These are phyloP conservation scores for Aspergillus hancockii DNA, from an alignment of 495 filamentous ascomycete species.

Conservation along the genomic window DNA sequence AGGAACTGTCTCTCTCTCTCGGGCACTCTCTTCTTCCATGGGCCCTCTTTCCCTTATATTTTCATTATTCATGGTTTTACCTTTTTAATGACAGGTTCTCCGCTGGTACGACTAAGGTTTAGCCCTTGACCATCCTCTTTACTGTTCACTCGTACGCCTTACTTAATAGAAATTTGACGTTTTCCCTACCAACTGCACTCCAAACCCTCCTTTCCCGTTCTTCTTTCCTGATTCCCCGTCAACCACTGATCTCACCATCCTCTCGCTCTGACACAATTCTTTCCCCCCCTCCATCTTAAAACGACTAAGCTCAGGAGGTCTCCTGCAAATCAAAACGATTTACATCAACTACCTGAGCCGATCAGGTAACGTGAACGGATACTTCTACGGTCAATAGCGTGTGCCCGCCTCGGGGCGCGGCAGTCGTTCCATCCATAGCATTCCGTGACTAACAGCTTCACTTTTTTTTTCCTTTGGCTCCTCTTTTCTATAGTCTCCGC, in stretches of 20 bases:
- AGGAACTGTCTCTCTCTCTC: neutral
- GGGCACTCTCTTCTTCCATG: neutral
- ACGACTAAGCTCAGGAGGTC: neutral
- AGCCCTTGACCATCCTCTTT: neutral
- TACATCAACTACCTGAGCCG: neutral
- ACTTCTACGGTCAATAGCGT: conserved; percentile 25
- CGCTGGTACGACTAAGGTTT: neutral
- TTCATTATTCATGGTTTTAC: conserved; percentile 1
- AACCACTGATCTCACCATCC: conserved; percentile 5
- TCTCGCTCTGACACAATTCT: neutral
- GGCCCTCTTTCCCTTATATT: neutral
- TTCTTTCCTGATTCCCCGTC: conserved; percentile 2
- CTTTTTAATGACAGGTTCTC: neutral
- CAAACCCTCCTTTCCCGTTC: neutral
- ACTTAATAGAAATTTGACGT: conserved; percentile 25
- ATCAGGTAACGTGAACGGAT: conserved; percentile 4
- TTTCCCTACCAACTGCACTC: neutral
- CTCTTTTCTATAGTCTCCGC: conserved; percentile 15
- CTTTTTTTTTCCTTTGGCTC: conserved; percentile 1
- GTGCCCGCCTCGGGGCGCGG: conserved; percentile 26
- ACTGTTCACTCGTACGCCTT: conserved; percentile 9
- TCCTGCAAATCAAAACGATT: conserved; percentile 12
- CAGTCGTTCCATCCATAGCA: conserved; percentile 25
- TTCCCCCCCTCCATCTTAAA: neutral
- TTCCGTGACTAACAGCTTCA: conserved; percentile 53